Evolutionary conservation across 768 basidiomycete genomes (phyloP).

Genomic region (Coprinopsis cinerea): DNA sequence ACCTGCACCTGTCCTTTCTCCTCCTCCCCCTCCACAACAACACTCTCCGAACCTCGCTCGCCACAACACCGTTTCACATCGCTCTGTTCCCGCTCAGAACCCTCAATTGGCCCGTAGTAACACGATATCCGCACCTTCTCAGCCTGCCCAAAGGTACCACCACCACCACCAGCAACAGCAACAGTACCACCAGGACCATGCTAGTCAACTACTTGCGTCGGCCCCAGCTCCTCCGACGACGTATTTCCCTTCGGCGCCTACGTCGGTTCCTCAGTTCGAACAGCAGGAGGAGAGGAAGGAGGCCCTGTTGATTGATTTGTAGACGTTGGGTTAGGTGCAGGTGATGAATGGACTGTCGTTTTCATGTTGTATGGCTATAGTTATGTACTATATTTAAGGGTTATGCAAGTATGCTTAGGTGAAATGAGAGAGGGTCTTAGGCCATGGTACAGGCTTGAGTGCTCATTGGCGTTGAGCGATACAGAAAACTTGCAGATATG

Average conservation of each 20-base stretch:
- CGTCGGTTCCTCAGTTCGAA: constrained; percentile 51
- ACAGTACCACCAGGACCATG: constrained; percentile 15
- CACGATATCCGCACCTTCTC: constrained; percentile 5
- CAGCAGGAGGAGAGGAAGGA: constrained; percentile 65
- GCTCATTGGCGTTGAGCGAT: too few relatives aligned
- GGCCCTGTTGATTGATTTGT: constrained; percentile 45
- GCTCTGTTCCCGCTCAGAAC: constrained; percentile 18
- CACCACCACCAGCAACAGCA: constrained; percentile 24
- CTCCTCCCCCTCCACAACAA: constrained; percentile 21
- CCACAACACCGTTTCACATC: constrained; percentile 31
- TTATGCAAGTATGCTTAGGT: too few relatives aligned
- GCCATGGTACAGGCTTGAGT: too few relatives aligned
- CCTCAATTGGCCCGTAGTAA: constrained; percentile 22
- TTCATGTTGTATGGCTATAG: too few relatives aligned
- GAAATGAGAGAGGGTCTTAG: too few relatives aligned
- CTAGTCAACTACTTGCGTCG: constrained; percentile 15
- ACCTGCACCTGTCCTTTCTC: constrained; percentile 18
- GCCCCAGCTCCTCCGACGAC: constrained; percentile 37
- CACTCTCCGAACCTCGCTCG: constrained; percentile 20
- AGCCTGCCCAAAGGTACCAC: constrained; percentile 22
- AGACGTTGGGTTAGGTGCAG: too few relatives aligned
- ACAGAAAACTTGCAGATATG: too few relatives aligned
- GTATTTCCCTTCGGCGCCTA: constrained; percentile 63
- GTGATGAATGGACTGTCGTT: too few relatives aligned
- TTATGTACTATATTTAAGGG: too few relatives aligned